Base-by-base conservation (phyloP, 352 stramenopile genomes). In the Phytophthora macrochlamydospora region DNA sequence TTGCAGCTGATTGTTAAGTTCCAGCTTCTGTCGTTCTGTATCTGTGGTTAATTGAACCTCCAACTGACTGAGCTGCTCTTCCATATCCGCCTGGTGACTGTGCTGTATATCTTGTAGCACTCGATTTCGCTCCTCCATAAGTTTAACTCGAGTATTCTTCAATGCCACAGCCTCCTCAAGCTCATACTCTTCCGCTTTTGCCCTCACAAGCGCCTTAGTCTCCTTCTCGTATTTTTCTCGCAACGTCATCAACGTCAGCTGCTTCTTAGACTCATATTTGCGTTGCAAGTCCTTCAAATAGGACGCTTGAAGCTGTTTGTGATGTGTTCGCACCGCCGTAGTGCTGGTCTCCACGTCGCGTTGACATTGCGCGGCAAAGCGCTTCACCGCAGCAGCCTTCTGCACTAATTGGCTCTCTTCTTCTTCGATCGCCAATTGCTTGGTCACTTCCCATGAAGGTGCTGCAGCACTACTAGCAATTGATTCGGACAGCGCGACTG, bases 241-340 rank as follows among this genome's bases (percentile, higher is more conserved):
- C 31, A 90, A 43, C 8, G 56, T 46, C 43, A 89, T 63, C 3
- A 91, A 51, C 31, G 69, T 57, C 69, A 89, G 69, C 32, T 83
- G 76, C 54, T 88, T 86, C 56, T 84, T 88, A 6, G 80, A 89
- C 43, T 87, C 76, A 38, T 83, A 91, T 59, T 87, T 86, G 45
- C 78, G 80, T 58, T 83, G 73, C 32, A 91, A 63, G 24, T 91
- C 79, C 51, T 80, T 73, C 40, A 91, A 49, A 32, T 85, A 82
- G 8, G 52, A 11, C 0, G 31, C 32, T 50, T 85, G 78, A 43
- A 68, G 71, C 31, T 67, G 44, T 2, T 71, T 52, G 14, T 87
- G 71, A 40, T 89, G 78, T 29, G 73, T 37, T 6, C 63, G 46
- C 4, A 85, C 67, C 9, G 58, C 59, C 0, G 45, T 55, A 3